phyloP scores from a whole-genome alignment of 495 filamentous ascomycete species.

The Annulohypoxylon moriforme region DNA sequence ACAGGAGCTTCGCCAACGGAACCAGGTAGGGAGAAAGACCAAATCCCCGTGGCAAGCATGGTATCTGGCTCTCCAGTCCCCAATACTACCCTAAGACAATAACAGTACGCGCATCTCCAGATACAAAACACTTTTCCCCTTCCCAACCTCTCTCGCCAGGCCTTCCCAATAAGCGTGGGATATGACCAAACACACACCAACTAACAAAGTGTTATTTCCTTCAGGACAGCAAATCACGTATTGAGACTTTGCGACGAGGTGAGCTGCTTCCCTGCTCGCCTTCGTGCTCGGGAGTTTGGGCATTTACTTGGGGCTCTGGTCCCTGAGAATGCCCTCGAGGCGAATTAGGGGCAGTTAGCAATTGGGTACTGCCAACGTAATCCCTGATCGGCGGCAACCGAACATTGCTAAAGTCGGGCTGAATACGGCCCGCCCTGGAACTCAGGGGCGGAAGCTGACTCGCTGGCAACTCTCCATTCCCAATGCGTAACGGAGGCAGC shows the following conservation, averaged over 20 bases:
- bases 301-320: not conserved
- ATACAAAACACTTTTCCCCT: not conserved
- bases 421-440: not conserved
- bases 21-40: not conserved
- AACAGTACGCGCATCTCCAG: not conserved
- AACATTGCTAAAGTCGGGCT: not conserved
- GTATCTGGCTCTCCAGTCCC: not conserved
- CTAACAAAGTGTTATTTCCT: not conserved
- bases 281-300: not conserved
- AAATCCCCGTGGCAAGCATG: not conserved
- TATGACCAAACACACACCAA: not conserved
- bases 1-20: not conserved
- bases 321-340: conserved; percentile 27
- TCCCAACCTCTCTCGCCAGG: not conserved
- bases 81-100: not conserved
- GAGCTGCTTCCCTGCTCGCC: not conserved
- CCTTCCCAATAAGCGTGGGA: not conserved
- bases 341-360: conserved; percentile 51
- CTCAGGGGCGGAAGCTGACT: not conserved
- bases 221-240: not conserved
- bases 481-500: conserved; percentile 48
- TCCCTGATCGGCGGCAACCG: conserved; percentile 31
- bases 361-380: conserved; percentile 10
- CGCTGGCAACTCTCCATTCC: not conserved
- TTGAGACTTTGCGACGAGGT: not conserved